These are phyloP conservation scores for Sclerotinia sclerotiorum DNA, from an alignment of 2,329 filamentous ascomycete genomes.

Conservation along the genomic window DNA sequence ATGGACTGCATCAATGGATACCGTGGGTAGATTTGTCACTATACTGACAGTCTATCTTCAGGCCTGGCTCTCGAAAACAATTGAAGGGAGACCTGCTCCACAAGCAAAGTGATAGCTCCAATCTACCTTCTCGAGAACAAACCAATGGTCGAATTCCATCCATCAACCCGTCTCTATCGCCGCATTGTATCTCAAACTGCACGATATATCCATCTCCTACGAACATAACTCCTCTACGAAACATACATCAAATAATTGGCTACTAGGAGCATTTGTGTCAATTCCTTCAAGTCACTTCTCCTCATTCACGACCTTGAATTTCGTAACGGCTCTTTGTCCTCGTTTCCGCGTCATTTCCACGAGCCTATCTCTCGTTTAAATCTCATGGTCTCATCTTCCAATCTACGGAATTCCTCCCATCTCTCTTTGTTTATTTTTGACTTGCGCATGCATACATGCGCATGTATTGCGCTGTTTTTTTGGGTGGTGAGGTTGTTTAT, in stretches of 20 bases:
- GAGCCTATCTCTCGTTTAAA: constrained; percentile 11
- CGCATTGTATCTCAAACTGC: background rate
- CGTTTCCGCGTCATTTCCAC: background rate
- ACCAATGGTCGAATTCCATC: constrained; percentile 3
- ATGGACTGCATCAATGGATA: background rate
- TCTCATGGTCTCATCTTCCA: constrained; percentile 1
- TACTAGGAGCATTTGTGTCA: background rate
- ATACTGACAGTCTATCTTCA: constrained; percentile 33
- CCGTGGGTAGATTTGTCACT: background rate
- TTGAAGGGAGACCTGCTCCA: constrained; percentile 57
- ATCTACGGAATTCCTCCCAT: constrained; percentile 2
- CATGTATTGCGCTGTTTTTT: background rate
- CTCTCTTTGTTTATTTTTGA: constrained; percentile 18
- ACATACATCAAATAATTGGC: constrained; percentile 11
- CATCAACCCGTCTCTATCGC: background rate
- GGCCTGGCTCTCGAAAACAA: constrained; percentile 80
- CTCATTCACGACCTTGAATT: background rate
- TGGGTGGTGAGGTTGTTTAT: background rate
- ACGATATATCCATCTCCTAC: constrained; percentile 5
- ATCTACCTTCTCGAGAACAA: background rate
- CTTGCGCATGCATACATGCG: constrained; percentile 4
- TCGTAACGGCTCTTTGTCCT: constrained; percentile 9
- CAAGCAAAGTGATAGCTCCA: constrained; percentile 20
- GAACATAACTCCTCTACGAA: constrained; percentile 9
- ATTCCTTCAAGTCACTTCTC: background rate